phyloP scores from a whole-genome alignment of 2,329 filamentous ascomycete species.

The Xylaria sp. region DNA sequence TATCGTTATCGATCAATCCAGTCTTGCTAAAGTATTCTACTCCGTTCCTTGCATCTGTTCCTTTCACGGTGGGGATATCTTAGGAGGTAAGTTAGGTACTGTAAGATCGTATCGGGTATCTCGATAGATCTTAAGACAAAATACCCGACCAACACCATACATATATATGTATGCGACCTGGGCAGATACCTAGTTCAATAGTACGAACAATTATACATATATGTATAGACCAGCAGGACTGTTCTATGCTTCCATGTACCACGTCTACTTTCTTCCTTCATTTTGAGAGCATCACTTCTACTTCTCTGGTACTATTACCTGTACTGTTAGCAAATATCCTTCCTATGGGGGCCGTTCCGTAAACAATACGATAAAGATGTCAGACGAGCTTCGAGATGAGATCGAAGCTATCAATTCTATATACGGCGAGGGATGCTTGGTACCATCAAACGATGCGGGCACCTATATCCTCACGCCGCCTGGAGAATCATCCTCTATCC shows the following conservation, averaged over 20 bases:
- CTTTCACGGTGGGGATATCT: constrained; percentile 15
- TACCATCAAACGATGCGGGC: constrained; percentile 53
- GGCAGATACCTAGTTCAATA: not conserved
- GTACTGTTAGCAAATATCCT: not conserved
- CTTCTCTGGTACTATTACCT: not conserved
- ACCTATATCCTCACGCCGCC: constrained; percentile 75
- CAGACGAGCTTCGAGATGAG: constrained; percentile 75
- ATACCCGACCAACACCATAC: not conserved
- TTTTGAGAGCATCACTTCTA: not conserved
- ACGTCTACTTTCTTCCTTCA: not conserved
- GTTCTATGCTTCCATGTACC: not conserved
- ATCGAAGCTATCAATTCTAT: constrained; percentile 87
- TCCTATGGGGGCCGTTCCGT: not conserved
- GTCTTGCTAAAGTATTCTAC: constrained; percentile 24
- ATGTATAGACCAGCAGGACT: not conserved
- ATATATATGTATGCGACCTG: not conserved
- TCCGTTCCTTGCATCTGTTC: constrained; percentile 34
- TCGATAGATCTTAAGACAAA: not conserved
- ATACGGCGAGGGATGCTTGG: constrained; percentile 75
- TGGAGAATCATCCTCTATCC: constrained; percentile 65
- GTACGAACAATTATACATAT: not conserved
- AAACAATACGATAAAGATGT: constrained; percentile 53
- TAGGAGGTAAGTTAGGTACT: not conserved
- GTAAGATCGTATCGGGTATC: not conserved
- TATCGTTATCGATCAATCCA: constrained; percentile 35